phyloP scores from a whole-genome alignment of 129 eudicot genomes.

The Flaveria robusta region DNA sequence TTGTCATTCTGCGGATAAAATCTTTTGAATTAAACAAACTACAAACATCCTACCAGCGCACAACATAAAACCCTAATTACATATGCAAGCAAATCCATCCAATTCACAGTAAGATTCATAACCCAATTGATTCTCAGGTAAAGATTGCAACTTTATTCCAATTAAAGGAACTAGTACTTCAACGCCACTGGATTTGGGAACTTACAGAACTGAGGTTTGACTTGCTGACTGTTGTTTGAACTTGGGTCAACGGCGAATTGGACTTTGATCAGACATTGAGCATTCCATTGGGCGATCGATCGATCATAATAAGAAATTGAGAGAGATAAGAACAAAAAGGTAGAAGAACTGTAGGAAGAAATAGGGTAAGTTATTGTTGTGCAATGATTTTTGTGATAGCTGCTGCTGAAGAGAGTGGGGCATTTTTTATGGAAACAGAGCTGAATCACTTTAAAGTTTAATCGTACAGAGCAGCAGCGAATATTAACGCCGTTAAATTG shows the following conservation, averaged over 20 bases:
- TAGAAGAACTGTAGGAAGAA: background rate
- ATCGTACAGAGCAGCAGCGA: background rate
- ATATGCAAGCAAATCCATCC: constrained; percentile 7
- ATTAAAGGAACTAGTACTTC: background rate
- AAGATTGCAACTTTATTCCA: constrained; percentile 22
- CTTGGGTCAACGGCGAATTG: constrained; percentile 21
- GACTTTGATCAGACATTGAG: constrained; percentile 14
- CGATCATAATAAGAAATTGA: constrained; percentile 29
- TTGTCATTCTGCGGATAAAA: background rate
- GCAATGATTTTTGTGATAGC: constrained; percentile 3
- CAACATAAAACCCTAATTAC: constrained; percentile 28
- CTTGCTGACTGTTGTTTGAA: constrained; percentile 31
- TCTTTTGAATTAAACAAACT: background rate
- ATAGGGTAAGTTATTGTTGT: constrained; percentile 20
- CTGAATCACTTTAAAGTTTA: constrained; percentile 2
- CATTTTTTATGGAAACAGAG: constrained; percentile 35
- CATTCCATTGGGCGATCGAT: constrained; percentile 17
- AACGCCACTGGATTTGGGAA: constrained; percentile 27
- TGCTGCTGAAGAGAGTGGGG: constrained; percentile 13
- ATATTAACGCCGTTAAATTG: background rate
- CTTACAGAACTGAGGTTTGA: constrained; percentile 40
- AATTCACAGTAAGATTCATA: constrained; percentile 1
- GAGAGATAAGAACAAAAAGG: background rate
- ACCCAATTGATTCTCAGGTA: constrained; percentile 12
- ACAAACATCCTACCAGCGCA: background rate